These are phyloP conservation scores for Solanum hybrid DNA, from an alignment of 305 asterid genomes.

Conservation along the genomic window DNA sequence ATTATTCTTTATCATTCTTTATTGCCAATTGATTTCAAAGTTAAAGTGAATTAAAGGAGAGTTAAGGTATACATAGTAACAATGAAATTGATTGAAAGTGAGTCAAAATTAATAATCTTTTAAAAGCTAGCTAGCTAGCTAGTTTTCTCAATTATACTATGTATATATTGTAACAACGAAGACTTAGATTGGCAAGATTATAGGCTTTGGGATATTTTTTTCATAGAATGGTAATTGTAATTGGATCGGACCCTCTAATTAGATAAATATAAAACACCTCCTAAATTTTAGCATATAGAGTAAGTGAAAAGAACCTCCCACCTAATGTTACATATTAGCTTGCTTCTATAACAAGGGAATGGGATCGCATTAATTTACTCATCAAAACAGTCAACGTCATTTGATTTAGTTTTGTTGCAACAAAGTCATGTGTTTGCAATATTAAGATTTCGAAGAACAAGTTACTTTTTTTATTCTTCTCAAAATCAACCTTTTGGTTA, in stretches of 20 bases:
- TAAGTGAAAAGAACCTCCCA: background rate
- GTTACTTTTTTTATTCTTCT: no score
- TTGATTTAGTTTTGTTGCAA: background rate
- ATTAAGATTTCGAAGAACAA: background rate
- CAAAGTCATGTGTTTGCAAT: background rate
- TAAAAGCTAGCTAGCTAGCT: background rate
- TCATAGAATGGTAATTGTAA: background rate
- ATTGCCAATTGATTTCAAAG: background rate
- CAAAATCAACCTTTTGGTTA: background rate
- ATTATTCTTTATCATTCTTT: background rate
- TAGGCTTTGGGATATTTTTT: background rate
- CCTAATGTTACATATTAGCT: background rate
- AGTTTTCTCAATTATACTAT: background rate
- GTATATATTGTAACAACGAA: background rate
- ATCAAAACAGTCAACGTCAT: background rate
- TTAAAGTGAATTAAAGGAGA: background rate
- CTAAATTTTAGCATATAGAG: background rate
- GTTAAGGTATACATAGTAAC: background rate
- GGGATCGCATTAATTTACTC: background rate
- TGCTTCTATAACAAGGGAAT: background rate
- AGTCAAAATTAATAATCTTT: background rate
- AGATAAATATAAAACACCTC: background rate
- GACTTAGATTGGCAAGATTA: background rate
- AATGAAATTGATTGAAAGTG: background rate
- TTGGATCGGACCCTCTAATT: background rate